Percentiles rank a stretch among this genome's conserved stretches.
phyloP scores from a whole-genome alignment of 2,329 filamentous ascomycete genomes.

The Pseudogymnoascus sp. region DNA sequence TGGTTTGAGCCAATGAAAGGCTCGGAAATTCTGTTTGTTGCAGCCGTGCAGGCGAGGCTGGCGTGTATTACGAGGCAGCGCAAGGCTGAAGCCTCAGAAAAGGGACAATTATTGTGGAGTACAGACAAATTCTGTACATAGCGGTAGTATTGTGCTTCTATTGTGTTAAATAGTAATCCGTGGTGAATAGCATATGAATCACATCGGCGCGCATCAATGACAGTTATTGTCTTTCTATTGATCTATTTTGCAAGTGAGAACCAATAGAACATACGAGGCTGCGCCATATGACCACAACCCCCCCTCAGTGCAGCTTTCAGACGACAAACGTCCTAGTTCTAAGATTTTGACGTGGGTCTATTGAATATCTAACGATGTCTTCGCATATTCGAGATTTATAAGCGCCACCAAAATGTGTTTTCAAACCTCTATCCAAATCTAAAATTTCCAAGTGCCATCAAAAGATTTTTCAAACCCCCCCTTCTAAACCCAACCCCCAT shows the following conservation, averaged over 20 bases:
- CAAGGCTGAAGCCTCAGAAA: neutral
- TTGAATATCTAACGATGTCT: neutral
- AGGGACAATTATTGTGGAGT: neutral
- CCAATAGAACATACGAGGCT: neutral
- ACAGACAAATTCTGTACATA: neutral
- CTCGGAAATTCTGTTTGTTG: neutral
- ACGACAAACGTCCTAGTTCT: neutral
- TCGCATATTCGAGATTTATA: neutral
- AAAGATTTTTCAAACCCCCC: neutral
- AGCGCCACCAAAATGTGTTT: neutral
- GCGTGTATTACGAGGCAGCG: neutral
- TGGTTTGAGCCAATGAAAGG: neutral
- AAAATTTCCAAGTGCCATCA: neutral
- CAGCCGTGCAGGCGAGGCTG: slow-evolving; percentile 1
- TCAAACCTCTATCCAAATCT: neutral
- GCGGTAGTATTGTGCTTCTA: neutral
- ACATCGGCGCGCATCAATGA: neutral
- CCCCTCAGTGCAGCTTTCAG: neutral
- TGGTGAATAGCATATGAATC: neutral
- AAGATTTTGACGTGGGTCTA: neutral
- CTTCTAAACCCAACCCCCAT: neutral
- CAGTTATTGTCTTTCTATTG: neutral
- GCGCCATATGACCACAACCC: neutral
- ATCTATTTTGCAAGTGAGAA: neutral
- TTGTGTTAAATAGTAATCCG: neutral